Conservation (phyloP, 2,329 filamentous ascomycete species). For the Sclerotinia borealis region DNA sequence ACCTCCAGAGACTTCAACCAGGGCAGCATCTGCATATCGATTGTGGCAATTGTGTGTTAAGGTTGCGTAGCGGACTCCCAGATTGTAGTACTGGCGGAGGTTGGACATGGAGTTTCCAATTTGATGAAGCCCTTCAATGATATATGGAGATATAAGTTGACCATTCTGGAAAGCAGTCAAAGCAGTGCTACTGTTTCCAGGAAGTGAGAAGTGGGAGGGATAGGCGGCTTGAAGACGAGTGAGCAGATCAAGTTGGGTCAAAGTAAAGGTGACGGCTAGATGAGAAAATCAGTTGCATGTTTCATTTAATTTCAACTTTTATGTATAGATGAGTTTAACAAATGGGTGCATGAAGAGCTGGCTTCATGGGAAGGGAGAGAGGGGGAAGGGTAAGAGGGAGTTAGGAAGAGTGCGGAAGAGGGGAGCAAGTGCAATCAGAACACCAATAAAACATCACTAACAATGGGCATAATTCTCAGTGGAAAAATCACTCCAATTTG, state of each 20-base stretch:
- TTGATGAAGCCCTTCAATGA: conserved; percentile 85
- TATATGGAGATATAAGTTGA: conserved; percentile 70
- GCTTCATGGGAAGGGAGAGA: background rate
- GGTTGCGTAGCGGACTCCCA: conserved; percentile 83
- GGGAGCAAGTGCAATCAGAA: background rate
- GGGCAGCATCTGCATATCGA: conserved; percentile 76
- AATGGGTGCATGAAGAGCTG: background rate
- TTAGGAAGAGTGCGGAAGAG: background rate
- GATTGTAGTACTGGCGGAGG: conserved; percentile 65
- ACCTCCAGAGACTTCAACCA: conserved; percentile 46
- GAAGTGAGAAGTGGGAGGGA: conserved; percentile 62
- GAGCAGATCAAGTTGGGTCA: conserved; percentile 71
- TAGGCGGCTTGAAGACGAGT: conserved; percentile 57
- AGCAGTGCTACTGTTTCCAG: conserved; percentile 54
- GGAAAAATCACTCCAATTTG: conserved; percentile 65
- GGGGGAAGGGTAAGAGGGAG: background rate
- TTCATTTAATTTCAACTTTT: background rate
- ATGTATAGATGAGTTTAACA: background rate
- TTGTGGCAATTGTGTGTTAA: conserved; percentile 95
- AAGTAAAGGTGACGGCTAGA: conserved; percentile 57
- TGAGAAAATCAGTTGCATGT: background rate
- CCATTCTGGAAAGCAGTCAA: conserved; percentile 52
- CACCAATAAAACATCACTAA: conserved; percentile 34
- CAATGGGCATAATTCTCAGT: conserved; percentile 64
- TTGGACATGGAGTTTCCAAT: conserved; percentile 79